phyloP scores from a whole-genome alignment of 768 basidiomycete species.

The Mycena sanguinolenta region DNA sequence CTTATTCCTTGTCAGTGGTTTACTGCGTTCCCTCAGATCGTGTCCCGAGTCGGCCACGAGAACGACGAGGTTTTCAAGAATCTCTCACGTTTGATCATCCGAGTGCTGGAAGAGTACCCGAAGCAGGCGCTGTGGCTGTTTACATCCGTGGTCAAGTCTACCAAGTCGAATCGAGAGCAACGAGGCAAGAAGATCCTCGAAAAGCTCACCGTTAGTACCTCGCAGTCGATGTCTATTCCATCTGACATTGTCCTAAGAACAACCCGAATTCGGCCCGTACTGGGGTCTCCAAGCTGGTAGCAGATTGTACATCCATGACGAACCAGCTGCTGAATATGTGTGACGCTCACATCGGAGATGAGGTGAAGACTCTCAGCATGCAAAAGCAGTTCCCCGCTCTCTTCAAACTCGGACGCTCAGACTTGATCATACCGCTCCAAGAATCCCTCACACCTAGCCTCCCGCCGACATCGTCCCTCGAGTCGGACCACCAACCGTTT shows the following conservation, averaged over 20 bases:
- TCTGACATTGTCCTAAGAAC: slow-evolving; percentile 48
- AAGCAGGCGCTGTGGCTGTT: slow-evolving; percentile 95
- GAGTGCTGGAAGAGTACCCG: slow-evolving; percentile 86
- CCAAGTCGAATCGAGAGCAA: slow-evolving; percentile 67
- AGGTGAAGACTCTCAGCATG: slow-evolving; percentile 58
- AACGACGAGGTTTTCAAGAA: slow-evolving; percentile 71
- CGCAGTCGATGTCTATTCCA: neutral
- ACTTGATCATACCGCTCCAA: slow-evolving; percentile 91
- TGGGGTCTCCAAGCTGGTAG: slow-evolving; percentile 64
- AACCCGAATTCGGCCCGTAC: slow-evolving; percentile 58
- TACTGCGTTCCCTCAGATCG: slow-evolving; percentile 96
- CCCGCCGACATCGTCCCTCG: slow-evolving; percentile 77
- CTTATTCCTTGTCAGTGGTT: slow-evolving; percentile 76
- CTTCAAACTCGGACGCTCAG: slow-evolving; percentile 67
- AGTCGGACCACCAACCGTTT: slow-evolving; percentile 84
- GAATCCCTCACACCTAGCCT: slow-evolving; percentile 90
- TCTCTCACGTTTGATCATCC: slow-evolving; percentile 75
- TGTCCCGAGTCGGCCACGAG: slow-evolving; percentile 89
- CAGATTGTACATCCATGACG: slow-evolving; percentile 71
- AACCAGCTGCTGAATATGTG: slow-evolving; percentile 78
- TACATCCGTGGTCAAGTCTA: slow-evolving; percentile 89
- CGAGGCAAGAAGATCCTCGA: slow-evolving; percentile 73
- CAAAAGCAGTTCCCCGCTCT: slow-evolving; percentile 71
- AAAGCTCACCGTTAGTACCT: slow-evolving; percentile 65
- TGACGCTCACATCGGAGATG: slow-evolving; percentile 60